Evolutionary conservation across 345 rosid genomes (phyloP).

Genomic region (Chamaenerion angustifolium): DNA sequence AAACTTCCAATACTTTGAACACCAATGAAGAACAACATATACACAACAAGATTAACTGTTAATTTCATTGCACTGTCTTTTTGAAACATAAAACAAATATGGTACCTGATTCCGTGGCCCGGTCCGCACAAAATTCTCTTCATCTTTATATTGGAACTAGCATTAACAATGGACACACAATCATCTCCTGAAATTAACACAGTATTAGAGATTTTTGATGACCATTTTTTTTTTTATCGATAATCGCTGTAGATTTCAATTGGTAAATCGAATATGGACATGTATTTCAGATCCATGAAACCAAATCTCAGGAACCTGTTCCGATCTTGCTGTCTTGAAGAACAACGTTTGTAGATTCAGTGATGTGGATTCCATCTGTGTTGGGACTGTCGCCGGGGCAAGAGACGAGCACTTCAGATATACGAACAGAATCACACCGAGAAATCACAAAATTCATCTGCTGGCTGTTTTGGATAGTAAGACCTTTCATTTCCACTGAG

Average conservation of each 20-base stretch:
- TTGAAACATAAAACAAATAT: no score
- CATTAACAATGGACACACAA: slow-evolving; percentile 82
- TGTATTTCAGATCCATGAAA: no score
- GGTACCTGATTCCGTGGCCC: slow-evolving; percentile 90
- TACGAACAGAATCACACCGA: slow-evolving; percentile 41
- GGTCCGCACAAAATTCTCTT: slow-evolving; percentile 84
- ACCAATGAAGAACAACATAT: neutral
- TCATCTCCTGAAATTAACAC: slow-evolving; percentile 62
- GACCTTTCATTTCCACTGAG: slow-evolving; percentile 46
- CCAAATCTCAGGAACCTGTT: slow-evolving; percentile 41
- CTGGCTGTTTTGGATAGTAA: slow-evolving; percentile 84
- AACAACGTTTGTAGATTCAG: slow-evolving; percentile 57
- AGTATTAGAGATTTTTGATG: neutral
- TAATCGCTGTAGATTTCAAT: no score
- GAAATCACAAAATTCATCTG: slow-evolving; percentile 87
- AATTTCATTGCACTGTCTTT: no score
- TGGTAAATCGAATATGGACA: no score
- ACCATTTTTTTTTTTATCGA: no score
- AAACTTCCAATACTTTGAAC: slow-evolving; percentile 84
- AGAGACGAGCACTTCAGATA: slow-evolving; percentile 52
- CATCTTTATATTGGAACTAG: slow-evolving; percentile 68
- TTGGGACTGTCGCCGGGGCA: slow-evolving; percentile 92
- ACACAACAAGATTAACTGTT: no score
- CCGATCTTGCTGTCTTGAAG: slow-evolving; percentile 86
- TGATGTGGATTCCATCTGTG: slow-evolving; percentile 91